phyloP scores from a whole-genome alignment of 495 filamentous ascomycete genomes.

The Penicillium samsonianum region DNA sequence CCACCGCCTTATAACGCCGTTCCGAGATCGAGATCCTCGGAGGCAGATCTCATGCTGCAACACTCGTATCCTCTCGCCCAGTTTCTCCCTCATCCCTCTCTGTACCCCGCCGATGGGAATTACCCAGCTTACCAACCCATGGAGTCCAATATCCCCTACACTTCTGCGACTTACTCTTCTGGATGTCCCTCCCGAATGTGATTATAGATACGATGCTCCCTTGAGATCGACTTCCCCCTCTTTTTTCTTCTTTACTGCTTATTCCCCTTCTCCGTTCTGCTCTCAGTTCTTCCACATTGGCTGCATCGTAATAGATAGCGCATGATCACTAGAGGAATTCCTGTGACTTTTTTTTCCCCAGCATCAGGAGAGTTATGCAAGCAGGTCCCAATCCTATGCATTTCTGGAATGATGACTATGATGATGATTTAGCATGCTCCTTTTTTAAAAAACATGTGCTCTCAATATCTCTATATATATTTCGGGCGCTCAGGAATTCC shows the following conservation, averaged over 20 bases:
- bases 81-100: conserved; percentile 15
- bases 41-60: conserved; percentile 27
- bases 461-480: conserved; percentile 18
- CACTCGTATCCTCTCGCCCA: conserved; percentile 29
- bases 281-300: neutral
- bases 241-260: conserved; percentile 10
- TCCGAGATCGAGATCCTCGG: conserved; percentile 25
- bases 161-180: conserved; percentile 16
- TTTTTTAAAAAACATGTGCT: neutral
- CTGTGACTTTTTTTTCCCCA: no score
- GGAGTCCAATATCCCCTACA: conserved; percentile 22
- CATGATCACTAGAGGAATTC: neutral
- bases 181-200: conserved; percentile 30
- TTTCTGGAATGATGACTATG: conserved; percentile 22
- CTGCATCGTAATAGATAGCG: neutral
- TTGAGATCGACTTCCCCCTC: neutral
- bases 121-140: conserved; percentile 24
- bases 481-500: conserved; percentile 16
- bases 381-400: conserved; percentile 4
- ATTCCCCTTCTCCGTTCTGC: conserved; percentile 14
- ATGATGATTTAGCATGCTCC: neutral
- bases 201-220: conserved; percentile 8
- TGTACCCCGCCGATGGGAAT: conserved; percentile 20
- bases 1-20: conserved; percentile 42
- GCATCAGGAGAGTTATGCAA: conserved; percentile 1